Conservation (phyloP, 805 yeast species). For the Alloascoidea africana region DNA sequence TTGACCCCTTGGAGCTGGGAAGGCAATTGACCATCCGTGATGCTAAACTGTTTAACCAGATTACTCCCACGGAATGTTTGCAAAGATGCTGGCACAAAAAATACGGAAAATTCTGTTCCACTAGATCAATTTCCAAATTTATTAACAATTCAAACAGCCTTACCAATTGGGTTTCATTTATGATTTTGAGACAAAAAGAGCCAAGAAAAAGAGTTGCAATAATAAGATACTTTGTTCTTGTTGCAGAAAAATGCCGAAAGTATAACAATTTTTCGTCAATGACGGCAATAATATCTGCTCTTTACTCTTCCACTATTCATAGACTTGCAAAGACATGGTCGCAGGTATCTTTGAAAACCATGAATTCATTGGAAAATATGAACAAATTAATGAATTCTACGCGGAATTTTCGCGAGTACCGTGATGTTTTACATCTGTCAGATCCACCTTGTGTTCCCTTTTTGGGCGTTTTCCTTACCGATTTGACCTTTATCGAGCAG, state of each 20-base stretch:
- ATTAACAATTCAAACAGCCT: slow-evolving; percentile 72
- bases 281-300: slow-evolving; percentile 85
- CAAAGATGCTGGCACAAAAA: slow-evolving; percentile 60
- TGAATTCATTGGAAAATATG: slow-evolving; percentile 44
- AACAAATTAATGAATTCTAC: slow-evolving; percentile 82
- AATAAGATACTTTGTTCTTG: slow-evolving; percentile 58
- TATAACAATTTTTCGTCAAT: slow-evolving; percentile 77
- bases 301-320: slow-evolving; percentile 77
- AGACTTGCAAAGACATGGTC: slow-evolving; percentile 80
- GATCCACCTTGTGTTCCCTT: slow-evolving; percentile 82
- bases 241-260: slow-evolving; percentile 64
- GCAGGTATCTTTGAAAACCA: slow-evolving; percentile 36
- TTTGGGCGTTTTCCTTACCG: slow-evolving; percentile 81
- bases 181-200: slow-evolving; percentile 53
- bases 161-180: slow-evolving; percentile 69
- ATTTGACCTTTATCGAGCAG: slow-evolving; percentile 73
- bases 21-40: slow-evolving; percentile 74
- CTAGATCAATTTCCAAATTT: too few relatives aligned
- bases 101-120: too few relatives aligned
- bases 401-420: slow-evolving; percentile 72
- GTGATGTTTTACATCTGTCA: slow-evolving; percentile 61
- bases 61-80: slow-evolving; percentile 61
- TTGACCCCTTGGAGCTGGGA: slow-evolving; percentile 66
- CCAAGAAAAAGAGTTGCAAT: slow-evolving; percentile 49
- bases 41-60: slow-evolving; percentile 48